phyloP scores from a whole-genome alignment of 2,329 filamentous ascomycete species.

The Cyclaneusma minus region DNA sequence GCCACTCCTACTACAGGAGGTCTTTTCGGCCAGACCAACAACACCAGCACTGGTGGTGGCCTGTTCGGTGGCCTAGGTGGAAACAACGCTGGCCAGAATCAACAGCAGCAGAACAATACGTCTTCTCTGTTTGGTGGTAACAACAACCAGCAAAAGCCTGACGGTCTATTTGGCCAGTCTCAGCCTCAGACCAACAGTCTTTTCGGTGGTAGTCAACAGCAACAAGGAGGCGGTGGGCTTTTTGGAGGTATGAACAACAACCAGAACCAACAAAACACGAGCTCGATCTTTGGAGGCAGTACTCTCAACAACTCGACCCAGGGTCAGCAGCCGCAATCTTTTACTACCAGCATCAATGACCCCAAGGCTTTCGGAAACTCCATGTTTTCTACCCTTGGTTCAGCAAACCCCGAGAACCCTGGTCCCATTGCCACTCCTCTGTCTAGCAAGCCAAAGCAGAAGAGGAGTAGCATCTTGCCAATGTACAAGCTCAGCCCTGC shows the following conservation, averaged over 20 bases:
- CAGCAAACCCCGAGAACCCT: conserved; percentile 50
- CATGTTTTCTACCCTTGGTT: conserved; percentile 61
- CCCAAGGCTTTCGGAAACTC: conserved; percentile 84
- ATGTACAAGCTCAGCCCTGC: conserved; percentile 77
- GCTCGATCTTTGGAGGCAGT: conserved; percentile 43
- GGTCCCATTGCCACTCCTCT: conserved; percentile 88
- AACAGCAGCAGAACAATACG: conserved; percentile 23
- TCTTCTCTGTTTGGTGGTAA: conserved; percentile 25
- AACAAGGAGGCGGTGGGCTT: conserved; percentile 40
- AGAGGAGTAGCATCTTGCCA: conserved; percentile 66
- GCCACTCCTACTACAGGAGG: conserved; percentile 9
- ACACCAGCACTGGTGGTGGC: conserved; percentile 23
- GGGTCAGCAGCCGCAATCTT: conserved; percentile 38
- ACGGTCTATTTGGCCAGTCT: conserved; percentile 17
- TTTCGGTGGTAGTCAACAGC: conserved; percentile 30
- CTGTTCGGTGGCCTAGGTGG: conserved; percentile 26
- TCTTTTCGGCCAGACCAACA: conserved; percentile 12
- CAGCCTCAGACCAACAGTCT: conserved; percentile 22
- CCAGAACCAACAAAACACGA: conserved; percentile 30
- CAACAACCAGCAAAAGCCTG: conserved; percentile 24
- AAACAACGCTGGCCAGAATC: conserved; percentile 24
- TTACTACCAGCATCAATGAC: conserved; percentile 70
- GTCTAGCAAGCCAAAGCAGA: conserved; percentile 54
- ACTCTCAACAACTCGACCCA: conserved; percentile 31
- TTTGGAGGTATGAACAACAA: conserved; percentile 33